phyloP scores from a whole-genome alignment of 305 asterid species.

The Solanum hybrid region DNA sequence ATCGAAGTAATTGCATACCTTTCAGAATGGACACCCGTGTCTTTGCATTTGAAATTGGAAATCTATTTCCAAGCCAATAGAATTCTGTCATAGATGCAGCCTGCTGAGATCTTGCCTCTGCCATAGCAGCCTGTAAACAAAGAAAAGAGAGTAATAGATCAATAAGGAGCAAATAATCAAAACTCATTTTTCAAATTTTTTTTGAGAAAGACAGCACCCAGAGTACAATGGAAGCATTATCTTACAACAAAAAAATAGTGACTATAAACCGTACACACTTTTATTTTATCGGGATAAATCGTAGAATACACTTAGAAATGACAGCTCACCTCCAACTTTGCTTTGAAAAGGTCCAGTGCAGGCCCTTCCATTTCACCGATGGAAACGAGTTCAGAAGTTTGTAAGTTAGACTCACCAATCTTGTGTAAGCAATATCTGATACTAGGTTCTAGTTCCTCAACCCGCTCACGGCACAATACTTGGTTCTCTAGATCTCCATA shows the following conservation, averaged over 20 bases:
- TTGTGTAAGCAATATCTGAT: conserved; percentile 84
- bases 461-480: conserved; percentile 85
- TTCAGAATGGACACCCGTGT: conserved; percentile 80
- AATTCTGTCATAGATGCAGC: conserved; percentile 96
- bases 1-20: conserved; percentile 37
- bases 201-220: background rate
- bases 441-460: conserved; percentile 90
- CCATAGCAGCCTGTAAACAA: conserved; percentile 75
- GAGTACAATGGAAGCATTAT: background rate
- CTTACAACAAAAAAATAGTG: background rate
- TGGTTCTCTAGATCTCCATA: conserved; percentile 94
- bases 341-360: conserved; percentile 87
- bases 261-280: background rate
- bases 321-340: conserved; percentile 73
- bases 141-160: conserved; percentile 4
- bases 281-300: background rate
- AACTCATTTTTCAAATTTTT: too few relatives aligned
- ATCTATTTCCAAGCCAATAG: conserved; percentile 78
- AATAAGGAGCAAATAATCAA: background rate
- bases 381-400: conserved; percentile 68
- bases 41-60: conserved; percentile 89
- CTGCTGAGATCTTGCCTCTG: conserved; percentile 97
- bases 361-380: conserved; percentile 96
- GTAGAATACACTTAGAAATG: background rate
- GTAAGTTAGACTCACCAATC: conserved; percentile 81